Evolutionary conservation across 768 basidiomycete species (phyloP).

Genomic region (Porpolomopsis calyptriformis): DNA sequence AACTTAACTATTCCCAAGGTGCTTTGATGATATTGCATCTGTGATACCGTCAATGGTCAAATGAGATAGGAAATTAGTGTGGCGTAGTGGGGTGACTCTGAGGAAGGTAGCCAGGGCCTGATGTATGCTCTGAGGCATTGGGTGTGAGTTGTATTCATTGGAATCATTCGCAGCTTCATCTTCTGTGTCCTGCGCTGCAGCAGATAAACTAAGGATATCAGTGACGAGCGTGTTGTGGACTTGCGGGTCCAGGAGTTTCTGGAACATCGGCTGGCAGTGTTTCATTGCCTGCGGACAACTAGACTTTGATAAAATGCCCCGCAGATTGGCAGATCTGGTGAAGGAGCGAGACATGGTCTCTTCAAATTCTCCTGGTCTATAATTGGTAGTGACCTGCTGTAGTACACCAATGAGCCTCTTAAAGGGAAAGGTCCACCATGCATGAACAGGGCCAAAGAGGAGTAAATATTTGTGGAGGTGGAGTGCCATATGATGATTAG

Average conservation of each 20-base stretch:
- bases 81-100: no score
- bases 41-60: no score
- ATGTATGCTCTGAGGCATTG: background rate
- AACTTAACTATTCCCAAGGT: background rate
- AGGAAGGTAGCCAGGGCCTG: no score
- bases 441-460: no score
- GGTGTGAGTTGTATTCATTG: background rate
- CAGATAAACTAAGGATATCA: background rate
- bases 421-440: no score
- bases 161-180: background rate
- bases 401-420: no score
- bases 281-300: no score
- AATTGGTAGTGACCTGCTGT: no score
- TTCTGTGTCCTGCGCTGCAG: background rate
- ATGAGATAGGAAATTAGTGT: no score
- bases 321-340: constrained; percentile 11
- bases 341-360: constrained; percentile 12
- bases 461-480: no score
- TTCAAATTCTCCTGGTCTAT: constrained; percentile 15
- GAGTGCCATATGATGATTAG: no score
- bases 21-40: background rate
- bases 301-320: no score
- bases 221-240: background rate
- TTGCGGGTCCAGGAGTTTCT: constrained; percentile 9
- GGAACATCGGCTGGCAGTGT: constrained; percentile 8